A percentile compares a stretch with the other conserved stretches of the same genome.
These are phyloP conservation scores for Acer negundo DNA, from an alignment of 345 rosid genomes.

Conservation along the genomic window DNA sequence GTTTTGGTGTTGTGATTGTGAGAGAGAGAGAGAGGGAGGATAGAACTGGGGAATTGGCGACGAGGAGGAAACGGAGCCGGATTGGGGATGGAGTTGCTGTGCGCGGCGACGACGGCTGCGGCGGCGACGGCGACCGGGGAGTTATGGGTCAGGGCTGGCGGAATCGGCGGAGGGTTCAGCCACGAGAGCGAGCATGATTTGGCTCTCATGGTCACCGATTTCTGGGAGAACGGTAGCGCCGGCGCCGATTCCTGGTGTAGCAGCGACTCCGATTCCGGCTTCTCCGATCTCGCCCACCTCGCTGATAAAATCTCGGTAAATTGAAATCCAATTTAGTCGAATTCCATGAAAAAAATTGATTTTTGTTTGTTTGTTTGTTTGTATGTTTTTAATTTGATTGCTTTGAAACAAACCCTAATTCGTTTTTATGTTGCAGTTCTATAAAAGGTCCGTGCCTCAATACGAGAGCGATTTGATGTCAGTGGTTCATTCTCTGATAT, in stretches of 20 bases:
- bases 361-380: neutral
- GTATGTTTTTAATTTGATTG: neutral
- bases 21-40: neutral
- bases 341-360: neutral
- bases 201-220: slow-evolving; percentile 86
- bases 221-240: slow-evolving; percentile 69
- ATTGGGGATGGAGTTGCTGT: slow-evolving; percentile 55
- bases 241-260: slow-evolving; percentile 70
- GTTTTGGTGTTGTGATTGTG: slow-evolving; percentile 8
- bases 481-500: slow-evolving; percentile 58
- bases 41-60: slow-evolving; percentile 12
- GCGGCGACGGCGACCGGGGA: slow-evolving; percentile 45
- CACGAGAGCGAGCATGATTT: slow-evolving; percentile 88
- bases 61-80: slow-evolving; percentile 16
- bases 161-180: slow-evolving; percentile 57
- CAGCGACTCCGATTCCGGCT: slow-evolving; percentile 85
- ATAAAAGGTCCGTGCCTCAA: slow-evolving; percentile 52
- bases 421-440: slow-evolving; percentile 44
- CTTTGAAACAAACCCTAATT: neutral
- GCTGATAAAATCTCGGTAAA: slow-evolving; percentile 76
- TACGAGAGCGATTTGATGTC: slow-evolving; percentile 65
- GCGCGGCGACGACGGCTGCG: slow-evolving; percentile 39
- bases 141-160: slow-evolving; percentile 38
- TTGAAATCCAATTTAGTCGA: neutral
- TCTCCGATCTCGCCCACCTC: slow-evolving; percentile 67